Evolutionary conservation across 345 rosid species (phyloP).

Genomic region (Corymbia maculata): DNA sequence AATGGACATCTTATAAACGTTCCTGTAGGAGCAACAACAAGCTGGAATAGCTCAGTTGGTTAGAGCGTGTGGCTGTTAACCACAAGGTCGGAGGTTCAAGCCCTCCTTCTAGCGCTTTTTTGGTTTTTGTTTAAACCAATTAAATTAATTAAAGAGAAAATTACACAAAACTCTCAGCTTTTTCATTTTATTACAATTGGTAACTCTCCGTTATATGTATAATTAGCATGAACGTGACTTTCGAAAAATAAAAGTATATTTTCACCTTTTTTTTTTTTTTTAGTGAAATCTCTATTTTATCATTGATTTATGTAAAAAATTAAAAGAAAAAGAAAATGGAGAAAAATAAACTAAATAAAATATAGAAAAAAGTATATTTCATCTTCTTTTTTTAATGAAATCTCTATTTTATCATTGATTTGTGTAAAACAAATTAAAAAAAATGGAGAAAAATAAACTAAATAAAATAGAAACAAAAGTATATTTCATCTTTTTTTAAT

Average conservation of each 20-base stretch:
- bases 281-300: neutral
- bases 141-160: neutral
- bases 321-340: too few relatives aligned
- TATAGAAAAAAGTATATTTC: too few relatives aligned
- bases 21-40: rapidly evolving
- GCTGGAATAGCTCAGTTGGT: slow-evolving; percentile 58
- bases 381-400: neutral
- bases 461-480: too few relatives aligned
- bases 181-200: neutral
- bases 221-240: neutral
- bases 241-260: neutral
- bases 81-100: slow-evolving; percentile 60
- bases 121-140: neutral
- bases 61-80: slow-evolving; percentile 68
- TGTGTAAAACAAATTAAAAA: neutral
- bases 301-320: neutral
- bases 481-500: neutral
- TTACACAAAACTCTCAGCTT: neutral
- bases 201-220: neutral
- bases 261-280: neutral
- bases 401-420: neutral
- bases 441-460: neutral
- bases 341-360: neutral
- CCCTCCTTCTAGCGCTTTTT: slow-evolving; percentile 35
- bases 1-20: too few relatives aligned